Evolutionary conservation across 1,284 basidiomycete genomes (phyloP).

Genomic region (Paramarasmius palmivorus): DNA sequence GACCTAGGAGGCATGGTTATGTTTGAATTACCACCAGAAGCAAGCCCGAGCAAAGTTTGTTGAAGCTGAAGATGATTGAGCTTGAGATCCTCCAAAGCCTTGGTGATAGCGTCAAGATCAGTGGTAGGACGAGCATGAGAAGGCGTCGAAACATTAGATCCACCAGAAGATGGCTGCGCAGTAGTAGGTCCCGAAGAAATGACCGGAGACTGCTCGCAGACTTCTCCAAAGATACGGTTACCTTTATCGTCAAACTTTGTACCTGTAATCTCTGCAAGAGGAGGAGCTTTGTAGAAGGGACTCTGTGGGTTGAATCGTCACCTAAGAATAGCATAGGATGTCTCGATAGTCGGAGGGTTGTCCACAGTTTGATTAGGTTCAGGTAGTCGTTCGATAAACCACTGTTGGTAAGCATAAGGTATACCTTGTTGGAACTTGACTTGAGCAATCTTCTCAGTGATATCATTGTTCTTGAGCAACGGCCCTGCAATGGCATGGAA

Average conservation of each 20-base stretch:
- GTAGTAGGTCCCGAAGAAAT: no score
- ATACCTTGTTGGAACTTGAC: constrained; percentile 16
- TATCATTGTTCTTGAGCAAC: constrained; percentile 9
- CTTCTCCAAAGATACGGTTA: not conserved
- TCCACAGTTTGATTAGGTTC: constrained; percentile 6
- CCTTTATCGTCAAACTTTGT: not conserved
- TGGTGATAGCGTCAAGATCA: not conserved
- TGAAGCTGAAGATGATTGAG: not conserved
- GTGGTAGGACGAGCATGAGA: no score
- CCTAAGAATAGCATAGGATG: constrained; percentile 5
- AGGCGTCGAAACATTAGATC: not conserved
- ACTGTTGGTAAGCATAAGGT: constrained; percentile 11
- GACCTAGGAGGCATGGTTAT: not conserved
- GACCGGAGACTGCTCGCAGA: no score
- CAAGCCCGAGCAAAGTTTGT: not conserved
- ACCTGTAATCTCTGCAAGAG: not conserved
- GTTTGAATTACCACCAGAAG: not conserved
- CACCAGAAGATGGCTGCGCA: not conserved
- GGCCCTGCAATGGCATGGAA: constrained; percentile 14
- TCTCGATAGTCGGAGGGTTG: constrained; percentile 8
- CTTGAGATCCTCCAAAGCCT: not conserved
- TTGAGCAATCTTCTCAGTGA: constrained; percentile 6
- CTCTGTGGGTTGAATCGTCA: constrained; percentile 11
- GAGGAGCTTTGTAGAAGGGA: constrained; percentile 3
- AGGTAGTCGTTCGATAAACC: constrained; percentile 14